A percentile compares a stretch with the other conserved stretches of the same genome.
Conservation (phyloP, 2,329 filamentous ascomycete genomes). For the Trichoderma sp. region DNA sequence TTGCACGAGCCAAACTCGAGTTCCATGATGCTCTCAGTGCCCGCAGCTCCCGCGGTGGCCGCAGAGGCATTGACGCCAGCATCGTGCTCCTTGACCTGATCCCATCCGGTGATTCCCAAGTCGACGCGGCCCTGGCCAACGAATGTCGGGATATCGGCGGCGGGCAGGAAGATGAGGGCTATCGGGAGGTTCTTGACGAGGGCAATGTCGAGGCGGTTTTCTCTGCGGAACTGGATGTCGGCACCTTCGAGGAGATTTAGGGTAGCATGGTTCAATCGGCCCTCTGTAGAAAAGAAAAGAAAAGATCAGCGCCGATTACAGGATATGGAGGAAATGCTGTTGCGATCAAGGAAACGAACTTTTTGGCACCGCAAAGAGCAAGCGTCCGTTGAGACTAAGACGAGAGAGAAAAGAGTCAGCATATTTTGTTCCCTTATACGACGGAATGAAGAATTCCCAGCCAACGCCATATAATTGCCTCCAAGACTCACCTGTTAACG, state of each 20-base stretch:
- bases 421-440: too few species aligned
- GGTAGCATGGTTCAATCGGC: slow-evolving; percentile 81
- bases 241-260: slow-evolving; percentile 89
- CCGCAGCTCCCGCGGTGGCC: slow-evolving; percentile 48
- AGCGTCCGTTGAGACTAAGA: slow-evolving; percentile 78
- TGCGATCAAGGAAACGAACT: slow-evolving; percentile 43
- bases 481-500: slow-evolving; percentile 55
- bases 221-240: slow-evolving; percentile 94
- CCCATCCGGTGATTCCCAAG: slow-evolving; percentile 89
- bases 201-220: slow-evolving; percentile 93
- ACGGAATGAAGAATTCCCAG: neutral
- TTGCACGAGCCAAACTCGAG: slow-evolving; percentile 88
- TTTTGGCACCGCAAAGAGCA: slow-evolving; percentile 97
- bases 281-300: slow-evolving; percentile 58
- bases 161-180: slow-evolving; percentile 93
- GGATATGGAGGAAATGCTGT: neutral
- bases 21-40: slow-evolving; percentile 84
- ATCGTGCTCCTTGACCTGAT: slow-evolving; percentile 91
- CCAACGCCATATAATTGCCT: neutral
- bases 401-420: neutral
- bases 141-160: slow-evolving; percentile 95
- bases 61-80: slow-evolving; percentile 52
- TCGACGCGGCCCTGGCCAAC: slow-evolving; percentile 93
- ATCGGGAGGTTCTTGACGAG: slow-evolving; percentile 96
- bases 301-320: slow-evolving; percentile 15